These are phyloP conservation scores for Candida sakaeoensis DNA, from an alignment of 805 yeast species.

Conservation along the genomic window DNA sequence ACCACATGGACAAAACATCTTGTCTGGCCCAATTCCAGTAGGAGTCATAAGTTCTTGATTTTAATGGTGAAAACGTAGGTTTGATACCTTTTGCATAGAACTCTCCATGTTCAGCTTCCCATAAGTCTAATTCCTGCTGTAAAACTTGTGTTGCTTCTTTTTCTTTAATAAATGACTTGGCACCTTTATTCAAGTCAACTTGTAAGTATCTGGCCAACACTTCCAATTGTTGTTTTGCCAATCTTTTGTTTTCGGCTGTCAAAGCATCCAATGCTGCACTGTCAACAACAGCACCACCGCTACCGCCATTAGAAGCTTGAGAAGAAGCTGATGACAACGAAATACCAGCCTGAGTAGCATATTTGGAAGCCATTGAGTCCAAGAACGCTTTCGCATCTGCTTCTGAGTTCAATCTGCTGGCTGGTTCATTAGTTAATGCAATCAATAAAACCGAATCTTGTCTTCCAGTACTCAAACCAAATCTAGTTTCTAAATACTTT, in stretches of 20 bases:
- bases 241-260: slow-evolving; percentile 63
- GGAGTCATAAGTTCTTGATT: slow-evolving; percentile 94
- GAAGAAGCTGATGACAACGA: slow-evolving; percentile 67
- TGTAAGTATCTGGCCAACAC: slow-evolving; percentile 92
- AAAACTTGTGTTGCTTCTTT: slow-evolving; percentile 79
- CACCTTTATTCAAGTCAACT: slow-evolving; percentile 87
- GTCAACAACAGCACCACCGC: slow-evolving; percentile 87
- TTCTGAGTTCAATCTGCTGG: slow-evolving; percentile 80
- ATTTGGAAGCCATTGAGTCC: slow-evolving; percentile 77
- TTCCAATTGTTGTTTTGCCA: slow-evolving; percentile 81
- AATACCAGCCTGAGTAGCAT: slow-evolving; percentile 80
- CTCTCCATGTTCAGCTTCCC: slow-evolving; percentile 84
- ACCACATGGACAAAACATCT: slow-evolving; percentile 89
- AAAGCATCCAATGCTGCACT: slow-evolving; percentile 90
- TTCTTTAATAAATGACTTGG: slow-evolving; percentile 75
- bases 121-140: slow-evolving; percentile 87
- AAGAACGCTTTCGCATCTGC: slow-evolving; percentile 87
- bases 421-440: slow-evolving; percentile 88
- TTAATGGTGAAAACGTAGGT: slow-evolving; percentile 85
- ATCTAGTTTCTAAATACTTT: slow-evolving; percentile 85
- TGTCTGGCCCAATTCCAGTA: slow-evolving; percentile 99
- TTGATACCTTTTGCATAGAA: slow-evolving; percentile 87
- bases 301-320: slow-evolving; percentile 46
- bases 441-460: slow-evolving; percentile 85
- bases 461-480: slow-evolving; percentile 92